phyloP scores from a whole-genome alignment of 768 basidiomycete genomes.

The Scleroderma citrinum region DNA sequence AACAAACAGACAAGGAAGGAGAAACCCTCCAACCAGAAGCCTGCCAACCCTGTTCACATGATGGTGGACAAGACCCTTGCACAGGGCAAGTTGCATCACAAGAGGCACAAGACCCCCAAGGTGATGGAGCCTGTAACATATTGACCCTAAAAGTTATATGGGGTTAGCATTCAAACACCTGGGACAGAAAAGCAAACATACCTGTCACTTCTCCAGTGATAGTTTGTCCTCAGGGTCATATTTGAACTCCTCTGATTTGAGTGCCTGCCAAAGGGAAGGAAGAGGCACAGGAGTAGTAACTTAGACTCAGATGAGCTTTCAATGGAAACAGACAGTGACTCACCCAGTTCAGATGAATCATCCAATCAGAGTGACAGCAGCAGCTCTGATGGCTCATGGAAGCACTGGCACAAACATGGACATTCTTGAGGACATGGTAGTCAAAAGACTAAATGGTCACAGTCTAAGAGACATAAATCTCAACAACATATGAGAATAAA shows the following conservation, averaged over 20 bases:
- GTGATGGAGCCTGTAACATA: no score
- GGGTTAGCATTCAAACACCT: neutral
- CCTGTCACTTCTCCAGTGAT: no score
- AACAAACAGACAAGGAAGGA: no score
- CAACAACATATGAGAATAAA: constrained; percentile 8
- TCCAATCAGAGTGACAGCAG: neutral
- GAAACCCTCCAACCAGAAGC: neutral
- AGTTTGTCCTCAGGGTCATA: no score
- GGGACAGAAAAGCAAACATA: neutral
- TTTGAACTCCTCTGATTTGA: no score
- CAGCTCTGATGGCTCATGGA: neutral
- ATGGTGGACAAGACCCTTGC: neutral
- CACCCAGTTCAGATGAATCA: neutral
- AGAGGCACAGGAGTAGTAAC: neutral
- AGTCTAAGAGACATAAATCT: neutral
- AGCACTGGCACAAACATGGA: no score
- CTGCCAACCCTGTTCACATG: neutral
- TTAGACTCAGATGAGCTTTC: neutral
- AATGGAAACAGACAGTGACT: neutral
- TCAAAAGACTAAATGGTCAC: neutral
- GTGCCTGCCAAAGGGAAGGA: no score
- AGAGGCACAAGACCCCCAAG: neutral
- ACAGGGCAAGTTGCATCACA: neutral
- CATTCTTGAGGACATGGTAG: neutral
- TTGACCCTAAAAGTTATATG: neutral